A percentile compares a stretch with the other conserved stretches of the same genome.
Conservation (phyloP, 345 rosid species). For the thale cress (Arabidopsis thaliana) region DNA sequence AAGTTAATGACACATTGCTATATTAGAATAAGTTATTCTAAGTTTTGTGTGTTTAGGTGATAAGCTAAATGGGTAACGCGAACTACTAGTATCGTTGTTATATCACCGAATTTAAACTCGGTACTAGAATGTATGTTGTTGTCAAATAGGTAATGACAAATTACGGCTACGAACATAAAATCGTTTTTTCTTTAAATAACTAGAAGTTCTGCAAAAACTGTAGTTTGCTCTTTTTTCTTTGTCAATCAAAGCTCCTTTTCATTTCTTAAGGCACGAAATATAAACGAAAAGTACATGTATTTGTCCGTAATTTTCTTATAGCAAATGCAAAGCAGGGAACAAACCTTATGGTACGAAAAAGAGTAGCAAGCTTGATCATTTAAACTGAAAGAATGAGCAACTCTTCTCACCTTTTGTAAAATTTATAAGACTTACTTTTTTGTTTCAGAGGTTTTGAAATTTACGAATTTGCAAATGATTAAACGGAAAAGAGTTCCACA, state of each 20-base stretch:
- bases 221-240: too few relatives aligned
- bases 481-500: conserved; percentile 29
- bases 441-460: conserved; percentile 15
- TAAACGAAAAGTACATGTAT: too few relatives aligned
- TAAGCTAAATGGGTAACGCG: neutral
- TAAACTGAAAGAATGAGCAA: neutral
- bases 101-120: neutral
- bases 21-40: too few relatives aligned
- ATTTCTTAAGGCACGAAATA: too few relatives aligned
- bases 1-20: conserved; percentile 1
- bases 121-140: neutral
- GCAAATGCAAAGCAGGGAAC: neutral
- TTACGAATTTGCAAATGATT: conserved; percentile 30
- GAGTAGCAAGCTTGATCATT: neutral
- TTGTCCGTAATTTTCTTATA: neutral
- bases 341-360: neutral
- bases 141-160: neutral
- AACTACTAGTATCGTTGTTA: neutral
- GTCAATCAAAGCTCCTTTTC: too few relatives aligned
- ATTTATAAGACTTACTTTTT: neutral
- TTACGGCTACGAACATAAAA: neutral
- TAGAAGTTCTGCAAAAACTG: too few relatives aligned
- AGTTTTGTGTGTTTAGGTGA: too few relatives aligned
- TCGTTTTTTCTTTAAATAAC: neutral
- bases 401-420: neutral